phyloP scores from a whole-genome alignment of 2,329 filamentous ascomycete species.

The Monosporascus sp. region DNA sequence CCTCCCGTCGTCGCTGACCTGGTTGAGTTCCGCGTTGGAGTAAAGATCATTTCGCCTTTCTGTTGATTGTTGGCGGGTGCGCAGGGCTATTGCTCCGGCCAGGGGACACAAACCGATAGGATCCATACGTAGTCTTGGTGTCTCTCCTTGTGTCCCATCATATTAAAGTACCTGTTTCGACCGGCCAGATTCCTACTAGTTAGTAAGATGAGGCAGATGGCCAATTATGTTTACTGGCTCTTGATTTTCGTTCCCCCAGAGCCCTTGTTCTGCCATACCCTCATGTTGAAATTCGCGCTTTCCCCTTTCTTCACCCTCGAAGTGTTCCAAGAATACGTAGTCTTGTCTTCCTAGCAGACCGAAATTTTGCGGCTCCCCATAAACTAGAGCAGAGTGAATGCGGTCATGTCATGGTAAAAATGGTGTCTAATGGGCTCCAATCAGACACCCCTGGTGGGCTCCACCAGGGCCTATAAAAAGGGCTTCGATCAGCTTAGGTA shows the following conservation, averaged over 20 bases:
- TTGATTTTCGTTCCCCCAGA: slow-evolving; percentile 12
- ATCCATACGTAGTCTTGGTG: slow-evolving; percentile 20
- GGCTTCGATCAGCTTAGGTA: no score
- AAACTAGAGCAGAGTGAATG: slow-evolving; percentile 21
- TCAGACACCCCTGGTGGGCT: no score
- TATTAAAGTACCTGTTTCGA: slow-evolving; percentile 25
- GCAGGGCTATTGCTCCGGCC: no score
- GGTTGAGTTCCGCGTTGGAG: no score
- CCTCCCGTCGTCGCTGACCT: background rate
- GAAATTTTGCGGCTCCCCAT: slow-evolving; percentile 8
- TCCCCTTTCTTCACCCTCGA: background rate
- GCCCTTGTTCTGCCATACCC: slow-evolving; percentile 19
- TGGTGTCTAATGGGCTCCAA: no score
- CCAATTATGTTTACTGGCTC: background rate
- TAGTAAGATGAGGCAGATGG: no score
- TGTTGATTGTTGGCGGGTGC: no score
- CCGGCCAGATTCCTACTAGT: slow-evolving; percentile 10
- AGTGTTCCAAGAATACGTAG: slow-evolving; percentile 16
- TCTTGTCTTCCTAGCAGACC: slow-evolving; percentile 5
- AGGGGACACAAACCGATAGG: no score
- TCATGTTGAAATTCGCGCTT: slow-evolving; percentile 10
- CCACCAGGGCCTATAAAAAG: no score
- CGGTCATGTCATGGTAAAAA: no score
- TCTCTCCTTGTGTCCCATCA: slow-evolving; percentile 20
- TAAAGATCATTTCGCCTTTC: no score